Evolutionary conservation across 2,329 filamentous ascomycete genomes (phyloP).

Genomic region (Pseudofabraea citricarpa): DNA sequence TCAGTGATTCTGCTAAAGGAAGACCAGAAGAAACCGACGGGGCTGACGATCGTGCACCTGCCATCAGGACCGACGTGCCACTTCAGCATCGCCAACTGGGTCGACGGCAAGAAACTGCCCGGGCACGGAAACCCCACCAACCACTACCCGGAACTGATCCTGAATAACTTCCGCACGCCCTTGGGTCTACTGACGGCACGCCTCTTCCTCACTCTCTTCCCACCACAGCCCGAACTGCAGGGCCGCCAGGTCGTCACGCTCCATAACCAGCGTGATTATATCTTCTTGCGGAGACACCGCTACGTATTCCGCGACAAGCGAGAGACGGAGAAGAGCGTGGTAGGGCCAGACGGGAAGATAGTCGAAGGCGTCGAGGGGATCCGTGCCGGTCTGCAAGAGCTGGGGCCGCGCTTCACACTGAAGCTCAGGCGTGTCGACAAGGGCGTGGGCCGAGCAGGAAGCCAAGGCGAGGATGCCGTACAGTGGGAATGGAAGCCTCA

Average conservation of each 20-base stretch:
- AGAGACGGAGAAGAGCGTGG: slow-evolving; percentile 79
- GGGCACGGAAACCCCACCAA: slow-evolving; percentile 86
- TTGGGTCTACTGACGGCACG: slow-evolving; percentile 84
- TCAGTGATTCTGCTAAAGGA: slow-evolving; percentile 82
- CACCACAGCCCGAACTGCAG: slow-evolving; percentile 74
- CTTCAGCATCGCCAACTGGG: slow-evolving; percentile 86
- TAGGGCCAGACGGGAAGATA: slow-evolving; percentile 75
- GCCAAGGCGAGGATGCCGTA: slow-evolving; percentile 40
- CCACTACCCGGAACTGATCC: slow-evolving; percentile 82
- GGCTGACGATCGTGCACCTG: slow-evolving; percentile 78
- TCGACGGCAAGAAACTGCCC: slow-evolving; percentile 80
- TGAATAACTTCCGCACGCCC: slow-evolving; percentile 94
- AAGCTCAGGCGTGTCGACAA: slow-evolving; percentile 90
- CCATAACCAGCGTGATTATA: slow-evolving; percentile 94
- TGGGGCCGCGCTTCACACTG: slow-evolving; percentile 78
- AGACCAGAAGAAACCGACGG: slow-evolving; percentile 79
- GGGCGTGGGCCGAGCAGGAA: slow-evolving; percentile 68
- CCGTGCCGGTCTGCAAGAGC: slow-evolving; percentile 81
- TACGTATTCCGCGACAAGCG: slow-evolving; percentile 92
- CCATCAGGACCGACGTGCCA: slow-evolving; percentile 87
- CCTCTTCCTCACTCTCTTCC: slow-evolving; percentile 76
- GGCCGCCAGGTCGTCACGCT: slow-evolving; percentile 88
- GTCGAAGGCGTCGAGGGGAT: slow-evolving; percentile 83
- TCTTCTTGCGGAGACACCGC: slow-evolving; percentile 84
- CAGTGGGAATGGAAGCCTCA: slow-evolving; percentile 95